A percentile compares a stretch with the other conserved stretches of the same genome.
These are phyloP conservation scores for Zasmidium citrigriseum DNA, from an alignment of 2,329 filamentous ascomycete genomes.

Conservation along the genomic window DNA sequence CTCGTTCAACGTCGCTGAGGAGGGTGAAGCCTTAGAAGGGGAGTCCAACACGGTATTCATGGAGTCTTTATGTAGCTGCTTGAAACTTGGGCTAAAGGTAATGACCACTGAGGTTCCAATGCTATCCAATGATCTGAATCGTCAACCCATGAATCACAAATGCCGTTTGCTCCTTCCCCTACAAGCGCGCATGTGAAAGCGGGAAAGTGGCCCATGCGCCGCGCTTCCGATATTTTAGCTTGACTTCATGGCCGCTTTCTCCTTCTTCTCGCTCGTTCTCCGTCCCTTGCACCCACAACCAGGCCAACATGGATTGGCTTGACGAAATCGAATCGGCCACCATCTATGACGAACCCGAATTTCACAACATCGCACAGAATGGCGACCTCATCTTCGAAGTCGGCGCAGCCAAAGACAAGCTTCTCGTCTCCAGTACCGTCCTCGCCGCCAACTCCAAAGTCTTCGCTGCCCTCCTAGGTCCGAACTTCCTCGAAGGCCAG, in stretches of 20 bases:
- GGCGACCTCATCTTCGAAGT: slow-evolving; percentile 4
- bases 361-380: neutral
- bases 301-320: neutral
- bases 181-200: neutral
- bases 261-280: neutral
- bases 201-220: neutral
- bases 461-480: slow-evolving; percentile 5
- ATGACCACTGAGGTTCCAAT: too few species aligned
- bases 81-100: too few species aligned
- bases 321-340: too few species aligned
- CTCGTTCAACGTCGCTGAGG: too few species aligned
- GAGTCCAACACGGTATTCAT: too few species aligned
- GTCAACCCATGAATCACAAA: neutral
- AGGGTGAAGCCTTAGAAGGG: too few species aligned
- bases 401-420: neutral
- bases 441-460: neutral
- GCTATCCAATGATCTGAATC: neutral
- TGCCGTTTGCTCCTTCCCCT: neutral
- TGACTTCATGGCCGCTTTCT: too few species aligned
- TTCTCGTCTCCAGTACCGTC: slow-evolving; percentile 5
- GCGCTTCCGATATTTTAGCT: neutral
- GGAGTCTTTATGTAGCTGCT: too few species aligned
- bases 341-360: neutral
- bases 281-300: neutral
- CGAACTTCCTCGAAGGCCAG: slow-evolving; percentile 8